Evolutionary conservation across 2,329 filamentous ascomycete genomes (phyloP).

Genomic region (Aspergillus phoenicis): DNA sequence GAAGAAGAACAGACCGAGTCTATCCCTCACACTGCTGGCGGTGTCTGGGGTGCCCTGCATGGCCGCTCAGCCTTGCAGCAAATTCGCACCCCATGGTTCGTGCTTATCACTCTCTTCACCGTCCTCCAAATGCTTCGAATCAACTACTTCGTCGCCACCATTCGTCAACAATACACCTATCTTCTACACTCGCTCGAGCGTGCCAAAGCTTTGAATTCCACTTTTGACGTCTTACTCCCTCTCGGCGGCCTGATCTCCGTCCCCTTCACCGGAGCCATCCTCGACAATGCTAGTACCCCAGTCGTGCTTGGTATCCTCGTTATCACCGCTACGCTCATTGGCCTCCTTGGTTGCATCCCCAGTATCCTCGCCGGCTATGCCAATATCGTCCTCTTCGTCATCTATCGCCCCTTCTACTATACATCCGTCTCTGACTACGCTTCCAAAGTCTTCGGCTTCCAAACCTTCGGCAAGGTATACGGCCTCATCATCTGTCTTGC

Average conservation of each 20-base stretch:
- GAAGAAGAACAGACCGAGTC: slow-evolving; percentile 30
- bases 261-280: slow-evolving; percentile 78
- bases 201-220: slow-evolving; percentile 73
- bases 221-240: slow-evolving; percentile 85
- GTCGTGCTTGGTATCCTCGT: slow-evolving; percentile 73
- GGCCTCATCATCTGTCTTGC: slow-evolving; percentile 85
- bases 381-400: slow-evolving; percentile 76
- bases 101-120: slow-evolving; percentile 80
- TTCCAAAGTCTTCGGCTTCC: slow-evolving; percentile 89
- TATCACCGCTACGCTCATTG: slow-evolving; percentile 70
- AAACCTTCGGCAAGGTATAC: slow-evolving; percentile 92
- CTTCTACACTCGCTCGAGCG: slow-evolving; percentile 65
- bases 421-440: slow-evolving; percentile 85
- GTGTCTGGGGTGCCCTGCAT: slow-evolving; percentile 73
- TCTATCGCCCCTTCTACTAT: slow-evolving; percentile 87
- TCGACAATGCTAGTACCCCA: slow-evolving; percentile 75
- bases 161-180: slow-evolving; percentile 77
- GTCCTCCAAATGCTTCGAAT: slow-evolving; percentile 76
- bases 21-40: slow-evolving; percentile 45
- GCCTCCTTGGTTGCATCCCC: slow-evolving; percentile 73
- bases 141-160: slow-evolving; percentile 91
- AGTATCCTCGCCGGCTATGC: slow-evolving; percentile 70
- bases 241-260: slow-evolving; percentile 81
- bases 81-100: slow-evolving; percentile 65
- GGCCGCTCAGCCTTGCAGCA: slow-evolving; percentile 18